phyloP scores from a whole-genome alignment of 352 stramenopile genomes.

The Phytophthora syringae region DNA sequence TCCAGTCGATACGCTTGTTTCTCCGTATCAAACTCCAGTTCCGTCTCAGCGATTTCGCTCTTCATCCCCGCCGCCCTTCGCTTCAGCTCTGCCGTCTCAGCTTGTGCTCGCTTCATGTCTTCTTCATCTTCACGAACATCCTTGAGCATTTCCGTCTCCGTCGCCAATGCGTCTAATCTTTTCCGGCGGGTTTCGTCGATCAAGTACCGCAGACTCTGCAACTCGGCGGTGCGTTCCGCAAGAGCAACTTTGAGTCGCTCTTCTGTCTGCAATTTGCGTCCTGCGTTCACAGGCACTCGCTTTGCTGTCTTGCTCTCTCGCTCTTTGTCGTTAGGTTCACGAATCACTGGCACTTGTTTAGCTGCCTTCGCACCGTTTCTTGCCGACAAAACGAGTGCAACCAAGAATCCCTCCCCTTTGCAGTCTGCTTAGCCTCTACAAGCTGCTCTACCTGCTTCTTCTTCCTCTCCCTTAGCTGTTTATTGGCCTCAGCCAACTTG shows the following conservation, averaged over 20 bases:
- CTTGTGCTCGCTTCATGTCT: slow-evolving; percentile 40
- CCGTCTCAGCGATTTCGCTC: slow-evolving; percentile 45
- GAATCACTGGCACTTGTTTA: slow-evolving; percentile 11
- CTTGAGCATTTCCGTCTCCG: slow-evolving; percentile 52
- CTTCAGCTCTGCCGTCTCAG: slow-evolving; percentile 54
- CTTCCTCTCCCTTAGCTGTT: slow-evolving; percentile 87
- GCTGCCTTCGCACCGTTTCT: slow-evolving; percentile 5
- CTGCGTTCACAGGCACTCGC: background rate
- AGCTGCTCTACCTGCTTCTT: slow-evolving; percentile 43
- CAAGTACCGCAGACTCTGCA: slow-evolving; percentile 56
- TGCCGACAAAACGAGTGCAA: slow-evolving; percentile 2
- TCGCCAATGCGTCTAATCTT: slow-evolving; percentile 47
- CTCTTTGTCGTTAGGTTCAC: slow-evolving; percentile 20
- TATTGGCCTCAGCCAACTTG: slow-evolving; percentile 86
- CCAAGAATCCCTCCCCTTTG: background rate
- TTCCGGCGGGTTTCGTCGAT: slow-evolving; percentile 56
- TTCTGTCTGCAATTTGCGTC: slow-evolving; percentile 79
- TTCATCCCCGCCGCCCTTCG: slow-evolving; percentile 38
- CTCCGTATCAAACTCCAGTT: slow-evolving; percentile 55
- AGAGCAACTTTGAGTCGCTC: slow-evolving; percentile 63
- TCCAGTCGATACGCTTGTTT: slow-evolving; percentile 59
- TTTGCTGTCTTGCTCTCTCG: background rate
- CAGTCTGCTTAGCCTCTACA: background rate
- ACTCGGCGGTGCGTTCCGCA: slow-evolving; percentile 51
- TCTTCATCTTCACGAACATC: slow-evolving; percentile 49